Base-by-base conservation (phyloP, 768 basidiomycete species). In the Phanerochaete sordida region DNA sequence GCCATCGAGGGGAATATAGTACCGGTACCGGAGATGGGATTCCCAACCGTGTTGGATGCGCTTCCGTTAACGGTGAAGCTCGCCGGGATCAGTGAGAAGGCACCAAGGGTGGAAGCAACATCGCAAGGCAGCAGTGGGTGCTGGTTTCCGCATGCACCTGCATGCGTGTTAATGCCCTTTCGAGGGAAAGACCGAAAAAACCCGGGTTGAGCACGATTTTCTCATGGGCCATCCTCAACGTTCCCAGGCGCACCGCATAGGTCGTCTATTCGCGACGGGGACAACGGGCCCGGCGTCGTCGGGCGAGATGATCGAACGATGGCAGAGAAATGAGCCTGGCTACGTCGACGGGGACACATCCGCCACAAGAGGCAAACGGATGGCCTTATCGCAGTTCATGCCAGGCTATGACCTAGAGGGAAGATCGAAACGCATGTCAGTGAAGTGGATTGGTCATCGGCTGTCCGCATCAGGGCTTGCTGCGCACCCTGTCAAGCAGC, bases 21-120 rank as follows among this genome's bases (percentile, higher is more conserved):
- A 45, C 43, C 57, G 56, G 56, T 58, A 54, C 61, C 61, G 61
- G 61, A 52, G n/a, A 13, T 19, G 8, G 19, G 35, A 30, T 53
- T 62, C 61, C 57, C 61, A 58, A 43, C 24, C 24, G 37, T 58
- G 61, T 62, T 43, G 61, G 58, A 45, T n/a, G 28, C 19, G 35
- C 49, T 53, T 23, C 48, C 51, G 16, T 28, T 43, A 58, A 23
- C 21, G 57, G 51, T n/a, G 31, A 16, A 33, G 59, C 28, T 27
- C 35, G 33, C 33, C 19, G 39, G 26, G 12, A 44, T 23, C 26
- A 23, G 39, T 27, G 35, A 46, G 44, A 57, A 57, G 15, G 19
- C 44, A n/a, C 19, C 44, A 7, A 47, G 9, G n/a, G 27, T 6
- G 27, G 19, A 28, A 57, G 56, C 43, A 57, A 19, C 43, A 37